phyloP scores from a whole-genome alignment of 768 basidiomycete genomes.

The Suillus occidentalis region DNA sequence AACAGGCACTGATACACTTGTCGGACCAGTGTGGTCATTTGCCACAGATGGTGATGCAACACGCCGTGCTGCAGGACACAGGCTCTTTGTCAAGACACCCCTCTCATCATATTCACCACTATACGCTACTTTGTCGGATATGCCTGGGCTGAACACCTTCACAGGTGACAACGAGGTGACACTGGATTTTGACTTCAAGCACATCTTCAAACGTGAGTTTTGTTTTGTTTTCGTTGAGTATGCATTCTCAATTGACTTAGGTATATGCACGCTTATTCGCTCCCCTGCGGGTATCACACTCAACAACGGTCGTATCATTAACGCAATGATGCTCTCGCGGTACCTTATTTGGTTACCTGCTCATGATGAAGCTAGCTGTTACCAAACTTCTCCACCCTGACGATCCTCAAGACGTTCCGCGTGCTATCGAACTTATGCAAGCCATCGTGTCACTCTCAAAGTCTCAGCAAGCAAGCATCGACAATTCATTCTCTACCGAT shows the following conservation, averaged over 20 bases:
- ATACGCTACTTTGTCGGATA: not conserved
- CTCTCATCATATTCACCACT: not conserved
- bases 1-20: not conserved
- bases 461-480: not conserved
- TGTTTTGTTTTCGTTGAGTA: no score
- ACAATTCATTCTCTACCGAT: not conserved
- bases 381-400: constrained; percentile 26
- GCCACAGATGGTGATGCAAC: constrained; percentile 16
- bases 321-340: not conserved
- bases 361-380: not conserved
- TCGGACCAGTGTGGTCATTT: constrained; percentile 16
- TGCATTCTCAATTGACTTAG: not conserved
- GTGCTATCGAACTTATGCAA: constrained; percentile 28
- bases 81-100: not conserved
- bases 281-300: not conserved
- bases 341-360: not conserved
- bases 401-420: constrained; percentile 11
- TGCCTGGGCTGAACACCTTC: constrained; percentile 15
- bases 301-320: not conserved
- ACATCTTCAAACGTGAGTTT: constrained; percentile 15
- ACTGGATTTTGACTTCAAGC: constrained; percentile 17
- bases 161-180: constrained; percentile 11
- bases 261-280: constrained; percentile 15
- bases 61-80: constrained; percentile 9
- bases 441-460: not conserved